Evolutionary conservation across 2,329 filamentous ascomycete species (phyloP).

Genomic region (Neonectria coccinea): DNA sequence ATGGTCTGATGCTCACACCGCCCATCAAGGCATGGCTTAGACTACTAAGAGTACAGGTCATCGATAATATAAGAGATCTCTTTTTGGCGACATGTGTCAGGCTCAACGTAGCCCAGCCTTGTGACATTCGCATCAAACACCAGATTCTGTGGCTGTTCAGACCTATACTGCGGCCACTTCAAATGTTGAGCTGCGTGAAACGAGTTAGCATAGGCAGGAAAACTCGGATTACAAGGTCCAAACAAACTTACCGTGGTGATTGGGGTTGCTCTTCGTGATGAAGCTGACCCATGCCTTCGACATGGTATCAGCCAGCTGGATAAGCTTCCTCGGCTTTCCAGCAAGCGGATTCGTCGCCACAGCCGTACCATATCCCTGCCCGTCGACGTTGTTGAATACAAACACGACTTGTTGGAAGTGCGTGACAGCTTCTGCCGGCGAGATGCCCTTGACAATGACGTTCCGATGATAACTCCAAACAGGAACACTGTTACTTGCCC

Average conservation of each 20-base stretch:
- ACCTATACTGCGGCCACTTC: not conserved
- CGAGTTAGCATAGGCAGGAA: not conserved
- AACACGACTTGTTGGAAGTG: constrained; percentile 16
- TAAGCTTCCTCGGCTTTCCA: constrained; percentile 14
- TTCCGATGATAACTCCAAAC: constrained; percentile 17
- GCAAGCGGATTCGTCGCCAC: constrained; percentile 9
- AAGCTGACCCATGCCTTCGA: constrained; percentile 15
- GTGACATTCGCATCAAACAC: not conserved
- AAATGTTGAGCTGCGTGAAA: not conserved
- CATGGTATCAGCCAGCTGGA: constrained; percentile 11
- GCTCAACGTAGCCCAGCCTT: not conserved
- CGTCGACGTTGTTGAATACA: constrained; percentile 17
- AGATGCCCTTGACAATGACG: constrained; percentile 5
- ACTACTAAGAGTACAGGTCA: not conserved
- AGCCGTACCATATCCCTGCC: not conserved
- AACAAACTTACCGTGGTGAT: not conserved
- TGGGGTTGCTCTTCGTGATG: constrained; percentile 5
- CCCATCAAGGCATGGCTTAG: too few relatives aligned
- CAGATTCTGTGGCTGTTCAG: not conserved
- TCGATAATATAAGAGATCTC: constrained; percentile 1
- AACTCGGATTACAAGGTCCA: too few relatives aligned
- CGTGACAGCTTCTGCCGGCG: not conserved
- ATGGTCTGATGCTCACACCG: too few relatives aligned
- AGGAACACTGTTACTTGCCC: not conserved
- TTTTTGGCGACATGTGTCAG: not conserved